Conservation (phyloP, 176 grass and related monocot genomes). For the Zizania latifolia region DNA sequence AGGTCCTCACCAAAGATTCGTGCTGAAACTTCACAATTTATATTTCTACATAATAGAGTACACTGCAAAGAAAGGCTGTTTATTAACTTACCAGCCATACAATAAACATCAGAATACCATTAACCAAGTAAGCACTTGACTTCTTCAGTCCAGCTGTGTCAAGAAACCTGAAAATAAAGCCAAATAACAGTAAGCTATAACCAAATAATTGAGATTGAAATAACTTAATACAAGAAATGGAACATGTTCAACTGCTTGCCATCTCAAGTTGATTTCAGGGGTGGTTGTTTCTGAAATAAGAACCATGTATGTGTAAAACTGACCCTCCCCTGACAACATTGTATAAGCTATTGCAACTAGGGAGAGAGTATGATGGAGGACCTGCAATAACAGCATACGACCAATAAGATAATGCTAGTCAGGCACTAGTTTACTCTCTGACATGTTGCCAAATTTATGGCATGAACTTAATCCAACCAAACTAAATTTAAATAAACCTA, state of each 20-base stretch:
- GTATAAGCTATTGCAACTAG: slow-evolving; percentile 73
- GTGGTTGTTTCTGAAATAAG: slow-evolving; percentile 89
- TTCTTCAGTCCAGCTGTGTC: slow-evolving; percentile 90
- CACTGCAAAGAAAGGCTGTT: background rate
- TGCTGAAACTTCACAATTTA: background rate
- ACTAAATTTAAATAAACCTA: slow-evolving; percentile 17
- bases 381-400: slow-evolving; percentile 47
- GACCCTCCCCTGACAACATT: slow-evolving; percentile 81
- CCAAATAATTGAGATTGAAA: slow-evolving; percentile 12
- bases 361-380: slow-evolving; percentile 86
- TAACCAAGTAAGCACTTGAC: slow-evolving; percentile 76
- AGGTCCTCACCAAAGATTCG: background rate
- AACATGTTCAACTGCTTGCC: slow-evolving; percentile 42
- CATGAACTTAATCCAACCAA: background rate
- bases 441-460: background rate
- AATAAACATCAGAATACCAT: slow-evolving; percentile 83
- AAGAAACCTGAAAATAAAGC: slow-evolving; percentile 70
- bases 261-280: slow-evolving; percentile 84
- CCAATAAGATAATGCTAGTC: slow-evolving; percentile 11
- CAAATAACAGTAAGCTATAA: slow-evolving; percentile 20
- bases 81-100: slow-evolving; percentile 64
- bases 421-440: slow-evolving; percentile 7
- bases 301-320: slow-evolving; percentile 88
- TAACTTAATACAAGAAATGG: background rate
- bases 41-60: background rate